Base-by-base conservation (phyloP, 306 rosid species). In the Gillenia trifoliata region DNA sequence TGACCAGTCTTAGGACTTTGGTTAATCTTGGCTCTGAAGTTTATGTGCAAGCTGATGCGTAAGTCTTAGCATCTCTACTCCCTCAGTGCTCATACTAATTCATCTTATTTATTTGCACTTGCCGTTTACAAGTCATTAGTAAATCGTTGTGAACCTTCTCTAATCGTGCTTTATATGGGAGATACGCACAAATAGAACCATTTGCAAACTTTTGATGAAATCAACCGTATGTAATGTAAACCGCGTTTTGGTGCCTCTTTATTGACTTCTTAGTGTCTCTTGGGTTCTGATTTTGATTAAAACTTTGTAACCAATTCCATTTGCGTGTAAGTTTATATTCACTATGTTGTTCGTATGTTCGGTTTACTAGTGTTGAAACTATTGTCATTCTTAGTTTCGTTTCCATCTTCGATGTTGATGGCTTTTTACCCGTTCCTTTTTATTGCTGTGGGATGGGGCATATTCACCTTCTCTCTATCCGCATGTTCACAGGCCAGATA, bases 21-120 rank as follows among this genome's bases (percentile, higher is more conserved):
- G 97, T 91, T 81, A 92, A 94, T 86, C 85, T 94, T 77, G 99
- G 97, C 49, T 94, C 97, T 54, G 97, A 94, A 77, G 99, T 94
- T 11, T 90, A 92, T 80, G 71, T 86, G 77, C 97, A 92, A 86
- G 97, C 96, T 66, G 93, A 94, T 55, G 99, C 92, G 99, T 91
- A 87, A 90, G 98, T 77, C 62, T 57, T 70, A 30, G 36, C n/a
- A 23, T 80, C 38, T 26, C 56, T 76, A 13, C 40, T 52, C 31
- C 52, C 61, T 13, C 6, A 54, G 17, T 73, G 52, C 45, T 31
- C 68, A 7, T 9, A 3, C 72, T 50, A 17, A 8, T 52, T 49
- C 57, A 23, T 52, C 54, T 26, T 49, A 23, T 41, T 45, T 60
- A 73, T 8, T 36, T 33, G 66, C 2, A 11, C 10, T 31, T 28